These are phyloP conservation scores for Aspergillus sergii DNA, from an alignment of 2,329 filamentous ascomycete species.

Conservation along the genomic window DNA sequence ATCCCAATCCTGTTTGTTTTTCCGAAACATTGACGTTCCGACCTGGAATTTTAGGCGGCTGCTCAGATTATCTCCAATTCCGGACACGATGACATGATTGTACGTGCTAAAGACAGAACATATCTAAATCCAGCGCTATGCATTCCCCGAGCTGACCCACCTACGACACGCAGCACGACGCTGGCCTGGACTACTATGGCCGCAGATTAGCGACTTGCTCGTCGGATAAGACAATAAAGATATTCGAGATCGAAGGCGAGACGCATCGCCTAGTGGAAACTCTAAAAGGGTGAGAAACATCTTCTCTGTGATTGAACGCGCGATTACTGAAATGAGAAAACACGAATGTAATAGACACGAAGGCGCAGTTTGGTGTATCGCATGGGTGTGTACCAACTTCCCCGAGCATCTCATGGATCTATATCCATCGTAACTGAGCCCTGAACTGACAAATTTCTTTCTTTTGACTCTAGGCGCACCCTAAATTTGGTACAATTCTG, in stretches of 20 bases:
- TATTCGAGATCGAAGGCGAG: constrained; percentile 96
- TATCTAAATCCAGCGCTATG: background rate
- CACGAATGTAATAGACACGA: constrained; percentile 69
- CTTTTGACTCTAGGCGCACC: constrained; percentile 65
- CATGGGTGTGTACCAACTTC: constrained; percentile 64
- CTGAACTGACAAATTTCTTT: constrained; percentile 4
- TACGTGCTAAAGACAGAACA: constrained; percentile 57
- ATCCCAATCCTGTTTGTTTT: background rate
- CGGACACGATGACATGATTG: constrained; percentile 99
- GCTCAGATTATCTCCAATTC: constrained; percentile 78
- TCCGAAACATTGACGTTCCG: constrained; percentile 14
- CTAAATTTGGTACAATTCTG: constrained; percentile 97
- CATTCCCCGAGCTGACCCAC: background rate
- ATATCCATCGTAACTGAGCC: background rate
- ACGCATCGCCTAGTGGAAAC: constrained; percentile 88
- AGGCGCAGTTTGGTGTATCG: constrained; percentile 95
- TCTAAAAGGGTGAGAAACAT: constrained; percentile 73
- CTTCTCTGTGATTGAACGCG: background rate
- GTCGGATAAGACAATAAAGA: constrained; percentile 98
- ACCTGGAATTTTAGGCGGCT: constrained; percentile 51
- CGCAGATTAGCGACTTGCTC: constrained; percentile 94
- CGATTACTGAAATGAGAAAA: constrained; percentile 15
- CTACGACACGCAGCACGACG: constrained; percentile 72
- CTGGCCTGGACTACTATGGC: constrained; percentile 97
- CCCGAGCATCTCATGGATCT: background rate